phyloP scores from a whole-genome alignment of 306 rosid species.

The Psophocarpus tetragonolobus region DNA sequence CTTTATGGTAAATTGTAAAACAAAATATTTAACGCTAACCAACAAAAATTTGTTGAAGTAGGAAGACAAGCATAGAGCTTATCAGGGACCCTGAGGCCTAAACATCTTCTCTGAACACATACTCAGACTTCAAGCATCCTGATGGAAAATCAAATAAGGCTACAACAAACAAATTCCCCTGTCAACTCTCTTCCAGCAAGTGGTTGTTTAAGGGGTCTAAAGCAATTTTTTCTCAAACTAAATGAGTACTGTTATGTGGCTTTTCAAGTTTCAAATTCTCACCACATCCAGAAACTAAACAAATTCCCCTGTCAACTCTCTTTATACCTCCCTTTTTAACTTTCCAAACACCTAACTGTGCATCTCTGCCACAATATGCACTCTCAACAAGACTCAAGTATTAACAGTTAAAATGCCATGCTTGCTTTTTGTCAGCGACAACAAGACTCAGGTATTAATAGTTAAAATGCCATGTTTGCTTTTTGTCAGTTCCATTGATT shows the following conservation, averaged over 20 bases:
- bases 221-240: slow-evolving; percentile 18
- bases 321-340: neutral
- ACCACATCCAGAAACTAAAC: neutral
- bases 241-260: neutral
- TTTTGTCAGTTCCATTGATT: neutral
- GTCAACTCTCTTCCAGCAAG: slow-evolving; percentile 1
- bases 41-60: neutral
- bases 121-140: neutral
- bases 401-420: neutral
- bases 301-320: too few species aligned
- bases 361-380: neutral
- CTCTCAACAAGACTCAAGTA: slow-evolving; percentile 13
- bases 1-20: neutral
- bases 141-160: neutral
- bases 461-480: neutral
- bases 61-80: neutral
- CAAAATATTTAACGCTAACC: neutral
- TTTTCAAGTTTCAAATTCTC: slow-evolving; percentile 18
- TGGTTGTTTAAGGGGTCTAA: neutral
- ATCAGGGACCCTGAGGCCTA: slow-evolving; percentile 3
- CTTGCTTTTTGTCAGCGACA: slow-evolving; percentile 6
- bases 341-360: neutral
- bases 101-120: neutral
- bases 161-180: neutral
- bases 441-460: neutral